A percentile compares a stretch with the other conserved stretches of the same genome.
These are phyloP conservation scores for Osmanthus fragrans DNA, from an alignment of 257 asterid species.

Conservation along the genomic window DNA sequence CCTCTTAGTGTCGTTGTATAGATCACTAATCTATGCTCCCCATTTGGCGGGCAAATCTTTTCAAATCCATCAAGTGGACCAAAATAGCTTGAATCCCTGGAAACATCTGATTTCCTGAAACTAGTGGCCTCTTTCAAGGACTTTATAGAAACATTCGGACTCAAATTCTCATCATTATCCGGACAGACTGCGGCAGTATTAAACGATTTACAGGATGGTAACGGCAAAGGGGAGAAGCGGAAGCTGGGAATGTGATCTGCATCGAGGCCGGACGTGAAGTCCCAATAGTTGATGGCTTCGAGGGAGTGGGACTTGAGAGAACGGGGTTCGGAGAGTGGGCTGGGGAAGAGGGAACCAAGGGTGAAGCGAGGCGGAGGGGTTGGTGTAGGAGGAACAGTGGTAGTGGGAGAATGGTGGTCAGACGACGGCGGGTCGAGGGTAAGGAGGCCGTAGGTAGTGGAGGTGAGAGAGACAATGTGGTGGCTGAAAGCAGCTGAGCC, in stretches of 20 bases:
- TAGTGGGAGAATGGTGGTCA: slow-evolving; percentile 16
- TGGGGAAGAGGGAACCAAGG: slow-evolving; percentile 65
- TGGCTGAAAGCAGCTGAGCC: slow-evolving; percentile 73
- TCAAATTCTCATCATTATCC: slow-evolving; percentile 29
- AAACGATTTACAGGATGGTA: slow-evolving; percentile 11
- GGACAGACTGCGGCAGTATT: not conserved
- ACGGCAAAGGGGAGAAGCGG: slow-evolving; percentile 40
- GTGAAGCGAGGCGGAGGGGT: slow-evolving; percentile 59
- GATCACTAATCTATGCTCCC: slow-evolving; percentile 66
- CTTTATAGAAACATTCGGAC: slow-evolving; percentile 26
- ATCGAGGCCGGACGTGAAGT: slow-evolving; percentile 85
- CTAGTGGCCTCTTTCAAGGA: not conserved
- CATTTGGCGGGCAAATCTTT: slow-evolving; percentile 69
- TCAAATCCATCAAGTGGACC: slow-evolving; percentile 43
- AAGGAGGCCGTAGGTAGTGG: slow-evolving; percentile 87
- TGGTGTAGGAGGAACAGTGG: slow-evolving; percentile 28
- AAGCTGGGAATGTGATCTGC: slow-evolving; percentile 52
- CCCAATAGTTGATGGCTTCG: slow-evolving; percentile 86
- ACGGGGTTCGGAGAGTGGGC: slow-evolving; percentile 53
- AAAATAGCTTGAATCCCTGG: slow-evolving; percentile 2
- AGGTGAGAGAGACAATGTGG: slow-evolving; percentile 95
- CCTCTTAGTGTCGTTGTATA: slow-evolving; percentile 90
- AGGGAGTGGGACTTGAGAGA: slow-evolving; percentile 36
- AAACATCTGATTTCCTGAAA: slow-evolving; percentile 2
- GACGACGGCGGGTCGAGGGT: slow-evolving; percentile 62